A percentile compares a stretch with the other conserved stretches of the same genome.
These are phyloP conservation scores for Aspergillus sp. DNA, from an alignment of 2,329 filamentous ascomycete species.

Conservation along the genomic window DNA sequence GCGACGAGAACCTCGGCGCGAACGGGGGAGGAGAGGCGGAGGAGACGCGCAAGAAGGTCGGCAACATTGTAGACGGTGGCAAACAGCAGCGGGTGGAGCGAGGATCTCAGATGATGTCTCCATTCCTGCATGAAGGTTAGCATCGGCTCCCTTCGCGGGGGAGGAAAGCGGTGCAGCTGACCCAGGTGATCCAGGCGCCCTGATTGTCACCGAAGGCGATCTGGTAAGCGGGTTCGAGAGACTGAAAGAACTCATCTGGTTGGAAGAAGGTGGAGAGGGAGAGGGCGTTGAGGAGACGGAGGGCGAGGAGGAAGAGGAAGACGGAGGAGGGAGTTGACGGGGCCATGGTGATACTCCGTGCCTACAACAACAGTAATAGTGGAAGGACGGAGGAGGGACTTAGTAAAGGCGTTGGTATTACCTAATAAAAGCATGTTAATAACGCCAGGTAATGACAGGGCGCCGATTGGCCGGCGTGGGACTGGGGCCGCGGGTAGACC, in stretches of 20 bases:
- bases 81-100: slow-evolving; percentile 86
- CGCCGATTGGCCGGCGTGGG: background rate
- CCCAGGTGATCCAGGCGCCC: slow-evolving; percentile 95
- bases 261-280: slow-evolving; percentile 89
- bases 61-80: slow-evolving; percentile 67
- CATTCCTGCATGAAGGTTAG: slow-evolving; percentile 70
- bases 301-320: slow-evolving; percentile 52
- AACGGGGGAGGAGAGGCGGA: slow-evolving; percentile 54
- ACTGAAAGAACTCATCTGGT: slow-evolving; percentile 96
- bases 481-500: slow-evolving; percentile 13
- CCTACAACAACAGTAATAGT: too few species aligned
- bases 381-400: background rate
- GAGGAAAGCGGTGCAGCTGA: slow-evolving; percentile 44
- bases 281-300: slow-evolving; percentile 78
- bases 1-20: slow-evolving; percentile 67
- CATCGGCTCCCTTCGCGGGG: background rate
- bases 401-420: background rate
- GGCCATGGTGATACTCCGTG: background rate
- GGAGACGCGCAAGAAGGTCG: slow-evolving; percentile 54
- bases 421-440: background rate
- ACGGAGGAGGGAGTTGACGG: slow-evolving; percentile 19
- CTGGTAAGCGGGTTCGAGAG: slow-evolving; percentile 90
- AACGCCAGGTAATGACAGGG: background rate
- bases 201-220: slow-evolving; percentile 74
- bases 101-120: slow-evolving; percentile 81